Conservation (phyloP, 2,329 filamentous ascomycete genomes). For the Metarhizium humberi region DNA sequence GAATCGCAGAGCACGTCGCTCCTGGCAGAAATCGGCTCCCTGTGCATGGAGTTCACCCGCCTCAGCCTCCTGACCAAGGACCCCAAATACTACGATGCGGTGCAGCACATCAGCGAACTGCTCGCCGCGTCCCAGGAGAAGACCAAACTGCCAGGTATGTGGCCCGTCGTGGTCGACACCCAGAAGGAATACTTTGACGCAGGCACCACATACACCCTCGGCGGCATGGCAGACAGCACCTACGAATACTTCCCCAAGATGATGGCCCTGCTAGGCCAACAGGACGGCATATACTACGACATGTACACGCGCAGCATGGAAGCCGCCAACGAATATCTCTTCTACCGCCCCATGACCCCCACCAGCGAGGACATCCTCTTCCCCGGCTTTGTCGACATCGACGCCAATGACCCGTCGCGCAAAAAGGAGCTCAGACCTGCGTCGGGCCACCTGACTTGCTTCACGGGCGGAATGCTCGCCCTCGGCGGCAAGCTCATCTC, state of each 20-base stretch:
- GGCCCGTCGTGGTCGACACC: slow-evolving; percentile 57
- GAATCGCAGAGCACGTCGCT: slow-evolving; percentile 20
- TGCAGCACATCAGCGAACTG: slow-evolving; percentile 58
- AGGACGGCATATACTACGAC: slow-evolving; percentile 45
- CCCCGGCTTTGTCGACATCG: slow-evolving; percentile 32
- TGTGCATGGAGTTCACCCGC: slow-evolving; percentile 63
- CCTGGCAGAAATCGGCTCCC: slow-evolving; percentile 54
- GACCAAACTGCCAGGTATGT: slow-evolving; percentile 65
- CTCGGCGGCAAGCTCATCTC: slow-evolving; percentile 55
- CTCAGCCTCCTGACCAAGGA: slow-evolving; percentile 61
- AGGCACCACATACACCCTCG: slow-evolving; percentile 36
- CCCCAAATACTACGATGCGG: slow-evolving; percentile 64
- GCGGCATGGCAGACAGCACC: slow-evolving; percentile 43
- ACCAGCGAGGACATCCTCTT: slow-evolving; percentile 54
- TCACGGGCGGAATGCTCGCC: slow-evolving; percentile 62
- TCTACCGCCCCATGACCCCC: slow-evolving; percentile 62
- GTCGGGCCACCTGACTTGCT: slow-evolving; percentile 27
- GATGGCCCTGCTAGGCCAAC: slow-evolving; percentile 55
- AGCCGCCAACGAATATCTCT: slow-evolving; percentile 49
- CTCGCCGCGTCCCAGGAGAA: slow-evolving; percentile 56
- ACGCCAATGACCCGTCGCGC: slow-evolving; percentile 32
- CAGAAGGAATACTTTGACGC: slow-evolving; percentile 33
- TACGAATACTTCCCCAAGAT: slow-evolving; percentile 55
- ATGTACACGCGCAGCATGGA: slow-evolving; percentile 56
- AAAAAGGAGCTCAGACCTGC: background rate